phyloP scores from a whole-genome alignment of 306 rosid genomes.

The Quercus berberidifolia region DNA sequence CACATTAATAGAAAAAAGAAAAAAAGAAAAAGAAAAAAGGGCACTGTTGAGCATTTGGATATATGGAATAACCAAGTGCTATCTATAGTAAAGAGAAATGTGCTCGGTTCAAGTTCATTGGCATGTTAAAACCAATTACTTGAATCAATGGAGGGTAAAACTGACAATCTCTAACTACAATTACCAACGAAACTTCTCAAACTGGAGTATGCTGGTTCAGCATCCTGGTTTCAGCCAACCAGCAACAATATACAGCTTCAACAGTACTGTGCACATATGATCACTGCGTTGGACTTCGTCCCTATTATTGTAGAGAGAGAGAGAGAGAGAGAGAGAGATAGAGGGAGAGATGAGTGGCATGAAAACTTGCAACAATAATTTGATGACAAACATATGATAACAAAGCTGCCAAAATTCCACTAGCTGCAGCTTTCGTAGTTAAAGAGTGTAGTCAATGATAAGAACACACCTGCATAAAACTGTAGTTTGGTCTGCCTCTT shows the following conservation, averaged over 20 bases:
- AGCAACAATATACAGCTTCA: conserved; percentile 60
- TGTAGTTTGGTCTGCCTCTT: conserved; percentile 30
- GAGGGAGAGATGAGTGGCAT: conserved; percentile 2
- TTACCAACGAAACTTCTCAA: conserved; percentile 48
- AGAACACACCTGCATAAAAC: conserved; percentile 43
- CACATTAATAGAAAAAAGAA: no score
- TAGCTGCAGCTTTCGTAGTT: neutral
- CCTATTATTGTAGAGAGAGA: conserved; percentile 26
- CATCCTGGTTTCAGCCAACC: conserved; percentile 58
- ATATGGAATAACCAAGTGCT: neutral
- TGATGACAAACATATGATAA: neutral
- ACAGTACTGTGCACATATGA: conserved; percentile 65
- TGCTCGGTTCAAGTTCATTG: conserved; percentile 64
- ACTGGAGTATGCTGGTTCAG: conserved; percentile 74
- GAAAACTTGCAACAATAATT: neutral
- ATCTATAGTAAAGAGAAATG: neutral
- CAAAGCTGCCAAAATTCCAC: neutral
- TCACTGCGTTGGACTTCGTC: conserved; percentile 48
- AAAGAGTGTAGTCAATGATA: neutral
- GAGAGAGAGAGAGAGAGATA: neutral
- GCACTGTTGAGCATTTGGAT: neutral
- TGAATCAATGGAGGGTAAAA: conserved; percentile 72
- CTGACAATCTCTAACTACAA: conserved; percentile 72
- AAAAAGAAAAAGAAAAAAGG: no score
- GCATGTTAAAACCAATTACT: conserved; percentile 69